Percentiles rank a stretch among this genome's conserved stretches.
Conservation (phyloP, 202 grass and related monocot species). For the Eragrostis tef region DNA sequence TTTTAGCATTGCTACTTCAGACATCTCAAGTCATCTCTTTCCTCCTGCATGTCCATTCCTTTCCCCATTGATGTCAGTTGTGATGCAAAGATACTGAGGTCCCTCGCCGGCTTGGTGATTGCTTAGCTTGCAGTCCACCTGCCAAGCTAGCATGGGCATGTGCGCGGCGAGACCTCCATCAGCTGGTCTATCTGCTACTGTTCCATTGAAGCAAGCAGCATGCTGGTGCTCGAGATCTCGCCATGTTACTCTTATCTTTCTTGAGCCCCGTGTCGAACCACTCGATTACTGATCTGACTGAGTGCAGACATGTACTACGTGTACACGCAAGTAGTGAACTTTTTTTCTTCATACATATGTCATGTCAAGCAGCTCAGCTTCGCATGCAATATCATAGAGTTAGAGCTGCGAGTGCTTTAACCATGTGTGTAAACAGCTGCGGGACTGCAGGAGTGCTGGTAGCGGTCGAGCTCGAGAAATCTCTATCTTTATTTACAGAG, state of each 20-base stretch:
- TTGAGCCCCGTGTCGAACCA: slow-evolving; percentile 44
- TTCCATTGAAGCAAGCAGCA: slow-evolving; percentile 27
- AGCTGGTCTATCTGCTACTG: slow-evolving; percentile 25
- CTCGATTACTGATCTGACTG: slow-evolving; percentile 8
- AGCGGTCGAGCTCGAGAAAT: too few relatives aligned
- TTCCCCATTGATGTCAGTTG: background rate
- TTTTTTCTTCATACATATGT: background rate
- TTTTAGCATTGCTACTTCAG: slow-evolving; percentile 19
- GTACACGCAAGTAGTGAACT: background rate
- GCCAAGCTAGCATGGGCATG: slow-evolving; percentile 1
- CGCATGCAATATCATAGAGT: slow-evolving; percentile 29
- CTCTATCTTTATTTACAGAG: too few relatives aligned
- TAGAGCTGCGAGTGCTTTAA: background rate
- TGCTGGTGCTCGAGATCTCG: slow-evolving; percentile 6
- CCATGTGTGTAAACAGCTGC: background rate
- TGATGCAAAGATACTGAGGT: too few relatives aligned
- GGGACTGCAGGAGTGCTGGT: background rate
- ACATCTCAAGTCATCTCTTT: background rate
- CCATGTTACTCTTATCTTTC: slow-evolving; percentile 20
- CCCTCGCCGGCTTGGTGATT: background rate
- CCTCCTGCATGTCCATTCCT: background rate
- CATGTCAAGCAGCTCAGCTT: slow-evolving; percentile 34
- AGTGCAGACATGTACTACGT: background rate
- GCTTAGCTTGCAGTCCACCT: background rate
- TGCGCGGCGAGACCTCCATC: background rate